Evolutionary conservation across 2,329 filamentous ascomycete species (phyloP), one percentile per base, ranked within the genome.

Genomic region (Chaetomium globosum): DNA sequence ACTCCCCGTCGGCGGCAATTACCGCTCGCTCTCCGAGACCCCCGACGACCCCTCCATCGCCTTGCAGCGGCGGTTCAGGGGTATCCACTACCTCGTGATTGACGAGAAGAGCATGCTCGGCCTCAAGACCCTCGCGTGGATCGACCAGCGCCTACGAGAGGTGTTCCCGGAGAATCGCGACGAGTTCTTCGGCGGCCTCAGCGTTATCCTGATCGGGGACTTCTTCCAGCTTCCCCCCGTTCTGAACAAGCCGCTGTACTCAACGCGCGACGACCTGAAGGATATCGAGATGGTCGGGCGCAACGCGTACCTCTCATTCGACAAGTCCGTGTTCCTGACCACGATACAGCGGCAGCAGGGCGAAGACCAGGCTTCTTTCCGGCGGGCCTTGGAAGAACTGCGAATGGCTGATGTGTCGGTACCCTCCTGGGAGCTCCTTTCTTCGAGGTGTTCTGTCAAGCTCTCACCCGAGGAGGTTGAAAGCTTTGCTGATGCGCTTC

Each of bases 71-170:
- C 28, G 19, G 16, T 52, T 60, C 6, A 60, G 46, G 28, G 43
- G 21, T 28, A 52, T 60, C 28, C n/a, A 60, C 28, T 55, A 55
- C 51, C 51, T 61, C 33, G 33, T 61, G 31, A 61, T 61, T 36
- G 59, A 61, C 33, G 59, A 61, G 59, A 61, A 55, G 51, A 55
- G 51, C 23, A 61, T 61, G 33, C 49, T 61, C 23, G 59, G 51
- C 33, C 23, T 55, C 23, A 55, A 55, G 4, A 21, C 33, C 26
- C 52, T 62, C 23, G 60, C 60, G 16, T 55, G 52, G 52, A 31
- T 62, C 36, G 52, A 56, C 39, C 36, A 49, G 52, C 60, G 60
- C n/a, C 51, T 56, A 2, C 52, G 60, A 23, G 60, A 62, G 60
- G 51, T 62, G 30, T 62, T 55, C 28, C 51, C 60, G 8, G 39